A percentile compares a stretch with the other conserved stretches of the same genome.
These are phyloP conservation scores for Aspergillus olivimuriae DNA, from an alignment of 495 filamentous ascomycete species.

Conservation along the genomic window DNA sequence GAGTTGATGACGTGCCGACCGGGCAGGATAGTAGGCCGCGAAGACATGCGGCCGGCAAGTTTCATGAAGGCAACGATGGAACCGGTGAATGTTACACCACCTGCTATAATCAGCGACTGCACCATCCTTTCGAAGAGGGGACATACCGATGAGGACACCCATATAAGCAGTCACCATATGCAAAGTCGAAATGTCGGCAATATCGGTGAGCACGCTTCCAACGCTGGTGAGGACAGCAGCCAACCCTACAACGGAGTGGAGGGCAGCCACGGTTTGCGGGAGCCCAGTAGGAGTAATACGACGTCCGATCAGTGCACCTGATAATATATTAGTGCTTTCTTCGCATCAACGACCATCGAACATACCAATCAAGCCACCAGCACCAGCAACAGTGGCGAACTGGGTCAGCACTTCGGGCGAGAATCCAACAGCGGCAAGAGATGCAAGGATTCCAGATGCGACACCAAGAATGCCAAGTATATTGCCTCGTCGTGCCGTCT, in stretches of 20 bases:
- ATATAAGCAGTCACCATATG: constrained; percentile 75
- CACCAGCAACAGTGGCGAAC: constrained; percentile 61
- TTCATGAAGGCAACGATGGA: constrained; percentile 79
- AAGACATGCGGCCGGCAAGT: constrained; percentile 69
- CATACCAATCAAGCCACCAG: constrained; percentile 53
- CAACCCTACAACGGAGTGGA: constrained; percentile 78
- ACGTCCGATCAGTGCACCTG: constrained; percentile 65
- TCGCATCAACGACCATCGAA: neutral
- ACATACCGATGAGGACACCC: constrained; percentile 64
- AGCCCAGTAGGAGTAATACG: constrained; percentile 75
- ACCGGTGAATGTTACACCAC: constrained; percentile 77
- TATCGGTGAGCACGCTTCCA: constrained; percentile 67
- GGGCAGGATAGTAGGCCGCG: constrained; percentile 58
- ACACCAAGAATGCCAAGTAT: constrained; percentile 77
- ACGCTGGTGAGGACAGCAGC: constrained; percentile 77
- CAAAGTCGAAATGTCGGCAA: constrained; percentile 59
- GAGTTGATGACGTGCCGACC: constrained; percentile 67
- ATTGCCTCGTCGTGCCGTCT: constrained; percentile 73
- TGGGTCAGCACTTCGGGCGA: constrained; percentile 64
- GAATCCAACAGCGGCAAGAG: constrained; percentile 71
- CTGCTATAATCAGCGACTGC: constrained; percentile 13
- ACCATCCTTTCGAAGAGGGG: neutral
- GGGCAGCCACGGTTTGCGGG: constrained; percentile 72
- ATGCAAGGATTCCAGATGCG: constrained; percentile 68
- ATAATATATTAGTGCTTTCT: neutral